Evolutionary conservation across 2,329 filamentous ascomycete species (phyloP), one percentile per base, ranked within the genome.

Genomic region (Periconia sp.): DNA sequence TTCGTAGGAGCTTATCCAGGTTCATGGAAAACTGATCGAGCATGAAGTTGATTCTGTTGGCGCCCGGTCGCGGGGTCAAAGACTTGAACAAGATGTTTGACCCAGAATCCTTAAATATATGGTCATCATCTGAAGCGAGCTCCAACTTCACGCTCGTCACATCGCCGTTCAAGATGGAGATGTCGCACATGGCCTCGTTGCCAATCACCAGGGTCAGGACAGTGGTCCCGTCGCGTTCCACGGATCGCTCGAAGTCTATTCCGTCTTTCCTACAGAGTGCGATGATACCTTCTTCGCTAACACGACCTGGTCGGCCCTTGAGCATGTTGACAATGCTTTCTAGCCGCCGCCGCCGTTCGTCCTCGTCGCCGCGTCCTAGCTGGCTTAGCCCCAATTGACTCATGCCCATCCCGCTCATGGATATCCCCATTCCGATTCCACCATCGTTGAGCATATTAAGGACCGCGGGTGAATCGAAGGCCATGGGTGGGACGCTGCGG

Each of bases 221-320:
- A 19, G 69, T 60, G 43, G 72, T 65, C 1, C 69, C 69, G n/a
- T 50, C 54, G 7, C 45, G 61, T 5, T 61, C 57, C 11, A 58
- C 55, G 43, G 66, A 63, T 41, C 66, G 60, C 51, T 68, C 58
- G 18, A 62, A 83, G 77, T 57, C 87, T 82, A 74, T 82, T 76
- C 87, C 88, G 50, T 87, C 80, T 50, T 84, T 80, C 62, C 84
- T 82, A 9, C 85, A 87, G 30, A 93, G 76, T 50, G 88, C 81
- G 69, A 89, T 85, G n/a, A 94, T 78, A 2, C 88, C 88, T 30
- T 88, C 85, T 64, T 90, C 87, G 61, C 88, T 90, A 37, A 93
- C 85, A 41, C 86, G 76, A 3, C 88, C 88, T 57, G 85, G 89
- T 65, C 82, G 87, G 56, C 80, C 83, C 15, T 83, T 86, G 53